Conservation (phyloP, 1,284 basidiomycete genomes). For the Apiotrichum siamense region DNA sequence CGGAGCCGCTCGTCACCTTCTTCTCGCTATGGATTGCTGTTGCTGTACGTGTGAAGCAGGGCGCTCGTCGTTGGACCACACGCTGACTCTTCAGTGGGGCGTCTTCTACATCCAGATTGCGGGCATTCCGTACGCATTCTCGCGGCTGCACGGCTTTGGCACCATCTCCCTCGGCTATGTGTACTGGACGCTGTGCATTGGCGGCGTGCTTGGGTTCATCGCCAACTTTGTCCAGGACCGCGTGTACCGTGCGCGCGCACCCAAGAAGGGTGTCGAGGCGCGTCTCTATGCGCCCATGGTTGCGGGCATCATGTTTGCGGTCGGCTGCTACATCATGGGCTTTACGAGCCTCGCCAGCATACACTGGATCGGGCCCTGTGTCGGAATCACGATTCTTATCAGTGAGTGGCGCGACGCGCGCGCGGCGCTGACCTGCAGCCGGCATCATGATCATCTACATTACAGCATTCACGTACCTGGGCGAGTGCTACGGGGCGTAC, state of each 20-base stretch:
- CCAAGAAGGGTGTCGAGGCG: constrained; percentile 62
- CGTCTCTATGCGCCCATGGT: constrained; percentile 62
- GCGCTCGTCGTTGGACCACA: too few relatives aligned
- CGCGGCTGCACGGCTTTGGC: constrained; percentile 60
- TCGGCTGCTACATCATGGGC: constrained; percentile 55
- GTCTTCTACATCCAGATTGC: constrained; percentile 64
- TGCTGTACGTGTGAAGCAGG: constrained; percentile 44
- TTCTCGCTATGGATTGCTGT: constrained; percentile 72
- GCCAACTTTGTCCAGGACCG: constrained; percentile 62
- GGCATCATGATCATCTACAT: constrained; percentile 17
- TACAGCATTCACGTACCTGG: constrained; percentile 3
- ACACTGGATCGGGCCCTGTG: constrained; percentile 30
- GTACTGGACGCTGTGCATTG: constrained; percentile 58
- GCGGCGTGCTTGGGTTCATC: constrained; percentile 56
- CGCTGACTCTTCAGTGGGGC: constrained; percentile 56
- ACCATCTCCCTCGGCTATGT: constrained; percentile 59
- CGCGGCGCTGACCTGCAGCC: background rate
- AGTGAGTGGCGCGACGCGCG: background rate
- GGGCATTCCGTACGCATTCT: constrained; percentile 60
- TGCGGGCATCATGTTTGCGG: constrained; percentile 59
- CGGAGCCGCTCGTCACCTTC: constrained; percentile 68
- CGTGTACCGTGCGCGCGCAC: constrained; percentile 51
- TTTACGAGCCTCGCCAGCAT: constrained; percentile 34
- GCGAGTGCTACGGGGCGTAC: constrained; percentile 18
- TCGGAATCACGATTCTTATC: background rate